These are phyloP conservation scores for Blastobotrys petasosporus DNA, from an alignment of 1,139 yeast species.

Conservation along the genomic window DNA sequence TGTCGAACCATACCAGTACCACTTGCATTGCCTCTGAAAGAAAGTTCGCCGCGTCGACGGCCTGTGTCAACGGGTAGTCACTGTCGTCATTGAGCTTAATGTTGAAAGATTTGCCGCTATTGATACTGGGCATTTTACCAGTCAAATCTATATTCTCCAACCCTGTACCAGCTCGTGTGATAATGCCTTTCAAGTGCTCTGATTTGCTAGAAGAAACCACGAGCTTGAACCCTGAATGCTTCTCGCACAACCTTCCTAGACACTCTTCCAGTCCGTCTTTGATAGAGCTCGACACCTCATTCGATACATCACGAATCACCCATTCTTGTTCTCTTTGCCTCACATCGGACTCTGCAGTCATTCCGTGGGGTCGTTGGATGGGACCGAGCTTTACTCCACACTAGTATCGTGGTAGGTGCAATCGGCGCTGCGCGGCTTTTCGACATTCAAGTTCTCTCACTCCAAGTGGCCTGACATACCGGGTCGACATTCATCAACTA, in stretches of 20 bases:
- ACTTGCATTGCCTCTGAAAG: constrained; percentile 17
- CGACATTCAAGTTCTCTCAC: background rate
- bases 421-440: too few relatives aligned
- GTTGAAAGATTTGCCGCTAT: constrained; percentile 15
- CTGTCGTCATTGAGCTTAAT: constrained; percentile 14
- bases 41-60: constrained; percentile 25
- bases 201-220: constrained; percentile 31
- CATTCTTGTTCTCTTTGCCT: constrained; percentile 25
- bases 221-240: constrained; percentile 27
- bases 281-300: constrained; percentile 22
- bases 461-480: background rate
- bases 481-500: background rate
- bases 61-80: constrained; percentile 20
- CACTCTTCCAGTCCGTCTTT: constrained; percentile 29
- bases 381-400: too few relatives aligned
- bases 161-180: constrained; percentile 27
- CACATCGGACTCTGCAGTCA: background rate
- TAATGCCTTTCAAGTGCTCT: constrained; percentile 32
- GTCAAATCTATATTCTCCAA: constrained; percentile 27
- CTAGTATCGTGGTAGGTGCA: too few relatives aligned
- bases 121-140: constrained; percentile 19
- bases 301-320: constrained; percentile 28
- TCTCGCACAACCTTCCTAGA: constrained; percentile 24
- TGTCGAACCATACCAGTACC: constrained; percentile 6
- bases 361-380: too few relatives aligned